Base-by-base conservation (phyloP, 352 stramenopile species). In the Globisporangium orthogonon region DNA sequence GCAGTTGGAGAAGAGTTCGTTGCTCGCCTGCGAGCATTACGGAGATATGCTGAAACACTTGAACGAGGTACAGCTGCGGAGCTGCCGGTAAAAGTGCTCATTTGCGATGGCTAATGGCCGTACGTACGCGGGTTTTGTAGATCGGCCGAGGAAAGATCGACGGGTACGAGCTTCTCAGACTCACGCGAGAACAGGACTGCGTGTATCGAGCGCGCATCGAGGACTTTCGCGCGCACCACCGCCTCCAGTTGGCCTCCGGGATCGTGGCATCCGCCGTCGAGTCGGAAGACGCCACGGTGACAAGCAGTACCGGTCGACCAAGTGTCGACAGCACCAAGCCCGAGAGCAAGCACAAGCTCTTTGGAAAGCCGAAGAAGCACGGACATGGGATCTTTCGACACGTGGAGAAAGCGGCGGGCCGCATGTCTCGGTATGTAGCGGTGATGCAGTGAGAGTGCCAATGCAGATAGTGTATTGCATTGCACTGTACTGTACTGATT, bases 141-240 rank as follows among this genome's bases (percentile, higher is more conserved):
- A 73, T 93, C 54, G 85, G 85, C 35, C 62, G 82, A 46, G 67
- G 69, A 18, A 53, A 70, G 15, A 62, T 83, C 1, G 70, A 89
- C 55, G 69, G 74, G 4, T 50, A 71, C 23, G 59, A 58, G 17
- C 61, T 95, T 15, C 60, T 92, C 54, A 65, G 76, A 30, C 59
- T 79, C 5, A 74, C 81, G 2, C 71, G 74, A 50, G 73, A 76
- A 17, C 85, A 92, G 50, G 78, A 91, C 7, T 76, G 73, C 15
- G 80, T 92, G 3, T 78, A 83, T 55, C 73, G 78, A 40, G 65
- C 73, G 4, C 76, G 82, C 37, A 78, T 95, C 40, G 85, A 95
- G 63, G 85, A 93, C 54, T 92, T 95, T 65, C 67, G 85, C 57
- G 85, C 83, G 3, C 83, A 93, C 28, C 83, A 95, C 56, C 80